Evolutionary conservation across 768 basidiomycete species (phyloP).

Genomic region (Porpolomopsis calyptriformis): DNA sequence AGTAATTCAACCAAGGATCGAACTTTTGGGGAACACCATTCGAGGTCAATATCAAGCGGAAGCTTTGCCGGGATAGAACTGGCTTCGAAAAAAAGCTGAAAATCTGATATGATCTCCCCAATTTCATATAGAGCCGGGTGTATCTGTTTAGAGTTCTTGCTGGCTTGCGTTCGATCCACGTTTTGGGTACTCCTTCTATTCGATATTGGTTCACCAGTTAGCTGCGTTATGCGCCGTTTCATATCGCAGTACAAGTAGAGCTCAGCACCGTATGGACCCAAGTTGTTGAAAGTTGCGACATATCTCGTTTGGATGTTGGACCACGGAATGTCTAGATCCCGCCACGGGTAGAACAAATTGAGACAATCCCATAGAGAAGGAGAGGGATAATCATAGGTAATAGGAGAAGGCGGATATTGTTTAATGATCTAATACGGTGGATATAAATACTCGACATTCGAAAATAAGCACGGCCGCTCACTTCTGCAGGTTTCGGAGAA

Average conservation of each 20-base stretch:
- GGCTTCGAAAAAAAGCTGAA: slow-evolving; percentile 28
- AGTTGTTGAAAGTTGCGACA: slow-evolving; percentile 43
- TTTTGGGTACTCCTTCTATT: neutral
- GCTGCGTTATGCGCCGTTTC: slow-evolving; percentile 35
- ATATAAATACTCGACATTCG: neutral
- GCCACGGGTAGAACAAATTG: slow-evolving; percentile 33
- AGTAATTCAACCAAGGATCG: slow-evolving; percentile 51
- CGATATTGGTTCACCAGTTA: slow-evolving; percentile 17
- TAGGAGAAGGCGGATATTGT: slow-evolving; percentile 43
- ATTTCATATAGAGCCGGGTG: slow-evolving; percentile 38
- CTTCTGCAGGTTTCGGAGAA: slow-evolving; percentile 59
- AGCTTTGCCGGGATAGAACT: slow-evolving; percentile 19
- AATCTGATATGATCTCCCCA: slow-evolving; percentile 37
- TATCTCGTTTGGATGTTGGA: slow-evolving; percentile 54
- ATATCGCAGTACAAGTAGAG: slow-evolving; percentile 57
- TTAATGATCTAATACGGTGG: slow-evolving; percentile 39
- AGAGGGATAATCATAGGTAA: slow-evolving; percentile 40
- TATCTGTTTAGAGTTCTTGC: slow-evolving; percentile 10
- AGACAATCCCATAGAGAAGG: slow-evolving; percentile 32
- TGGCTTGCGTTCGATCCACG: neutral
- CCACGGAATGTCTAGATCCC: slow-evolving; percentile 46
- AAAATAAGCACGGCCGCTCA: slow-evolving; percentile 17
- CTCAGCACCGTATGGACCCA: slow-evolving; percentile 71
- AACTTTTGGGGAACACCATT: slow-evolving; percentile 70
- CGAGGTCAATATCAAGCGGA: slow-evolving; percentile 35